These are phyloP conservation scores for Baorangia bicolor DNA, from an alignment of 768 basidiomycete genomes.

Conservation along the genomic window DNA sequence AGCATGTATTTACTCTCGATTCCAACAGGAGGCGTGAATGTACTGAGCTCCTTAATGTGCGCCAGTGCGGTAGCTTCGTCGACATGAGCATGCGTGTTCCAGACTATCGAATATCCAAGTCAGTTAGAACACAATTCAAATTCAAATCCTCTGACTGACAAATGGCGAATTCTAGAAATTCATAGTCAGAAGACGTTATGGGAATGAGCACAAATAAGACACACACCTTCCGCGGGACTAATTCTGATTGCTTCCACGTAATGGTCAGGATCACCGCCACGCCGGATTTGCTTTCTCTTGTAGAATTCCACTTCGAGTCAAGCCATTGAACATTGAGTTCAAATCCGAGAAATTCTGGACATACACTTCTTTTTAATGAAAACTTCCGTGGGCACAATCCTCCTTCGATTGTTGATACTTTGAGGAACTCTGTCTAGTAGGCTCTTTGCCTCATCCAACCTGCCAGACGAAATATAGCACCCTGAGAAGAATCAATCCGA, in stretches of 20 bases:
- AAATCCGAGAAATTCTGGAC: slow-evolving; percentile 21
- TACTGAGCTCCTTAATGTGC: slow-evolving; percentile 55
- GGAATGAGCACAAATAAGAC: not conserved
- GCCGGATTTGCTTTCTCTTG: slow-evolving; percentile 59
- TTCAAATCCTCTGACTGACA: slow-evolving; percentile 46
- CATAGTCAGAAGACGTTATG: slow-evolving; percentile 2
- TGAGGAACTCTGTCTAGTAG: slow-evolving; percentile 63
- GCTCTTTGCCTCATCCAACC: slow-evolving; percentile 56
- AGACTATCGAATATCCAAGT: slow-evolving; percentile 45
- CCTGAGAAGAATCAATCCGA: slow-evolving; percentile 35
- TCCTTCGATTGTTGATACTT: slow-evolving; percentile 59
- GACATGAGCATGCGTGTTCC: slow-evolving; percentile 75
- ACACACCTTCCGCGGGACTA: slow-evolving; percentile 66
- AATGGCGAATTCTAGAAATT: slow-evolving; percentile 57
- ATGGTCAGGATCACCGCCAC: slow-evolving; percentile 49
- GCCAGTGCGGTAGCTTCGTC: slow-evolving; percentile 49
- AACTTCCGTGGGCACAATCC: slow-evolving; percentile 71
- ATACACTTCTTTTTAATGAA: slow-evolving; percentile 75
- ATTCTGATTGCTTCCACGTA: slow-evolving; percentile 61
- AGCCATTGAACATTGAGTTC: not conserved
- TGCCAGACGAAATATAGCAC: slow-evolving; percentile 58
- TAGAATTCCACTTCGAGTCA: slow-evolving; percentile 63
- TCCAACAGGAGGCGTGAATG: slow-evolving; percentile 46
- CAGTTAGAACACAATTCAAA: not conserved
- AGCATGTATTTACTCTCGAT: slow-evolving; percentile 33